Base-by-base conservation (phyloP, 192 early-diverging fungal species). In the Spinellus fusiger region DNA sequence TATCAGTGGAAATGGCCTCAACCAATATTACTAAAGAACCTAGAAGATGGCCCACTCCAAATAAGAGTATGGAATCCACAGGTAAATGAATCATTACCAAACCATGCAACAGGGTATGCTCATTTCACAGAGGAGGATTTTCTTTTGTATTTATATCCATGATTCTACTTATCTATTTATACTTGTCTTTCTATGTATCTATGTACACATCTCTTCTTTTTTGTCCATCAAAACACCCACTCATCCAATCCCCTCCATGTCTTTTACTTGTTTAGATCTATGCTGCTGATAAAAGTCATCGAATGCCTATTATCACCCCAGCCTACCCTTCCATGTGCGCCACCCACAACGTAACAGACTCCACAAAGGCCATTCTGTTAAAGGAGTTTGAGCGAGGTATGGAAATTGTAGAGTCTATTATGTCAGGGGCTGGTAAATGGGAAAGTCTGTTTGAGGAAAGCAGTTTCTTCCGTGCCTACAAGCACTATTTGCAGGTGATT, bases 241-340 rank as follows among this genome's bases (percentile, higher is more conserved):
- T n/a, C n/a, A n/a, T n/a, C n/a, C n/a, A n/a, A n/a, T n/a, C n/a
- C n/a, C n/a, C n/a, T n/a, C n/a, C n/a, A n/a, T n/a, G n/a, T n/a
- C n/a, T n/a, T n/a, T 44, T 44, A 44, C 40, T 44, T 33, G 0
- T 16, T 16, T 59, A 78, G 70, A 54, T 93, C 10, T 93, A 94
- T 69, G 78, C 84, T 5, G 76, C 77, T 23, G 94, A 99, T 66
- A 81, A 77, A 52, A 75, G 67, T 9, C 96, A 99, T 71, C 81
- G 84, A 15, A 96, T 99, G 93, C 96, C 96, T 16, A 92, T 99
- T 54, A 99, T 99, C 63, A 99, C 96, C 1, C 96, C 96, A 1
- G 94, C 94, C 2, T 99, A 99, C 59, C 96, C 96, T 16, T 93
- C 91, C 20, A 97, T 95, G 94, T 97, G 95, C 65, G 85, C 94